phyloP scores from a whole-genome alignment of 2,329 filamentous ascomycete genomes.

The Penicillium sp. region DNA sequence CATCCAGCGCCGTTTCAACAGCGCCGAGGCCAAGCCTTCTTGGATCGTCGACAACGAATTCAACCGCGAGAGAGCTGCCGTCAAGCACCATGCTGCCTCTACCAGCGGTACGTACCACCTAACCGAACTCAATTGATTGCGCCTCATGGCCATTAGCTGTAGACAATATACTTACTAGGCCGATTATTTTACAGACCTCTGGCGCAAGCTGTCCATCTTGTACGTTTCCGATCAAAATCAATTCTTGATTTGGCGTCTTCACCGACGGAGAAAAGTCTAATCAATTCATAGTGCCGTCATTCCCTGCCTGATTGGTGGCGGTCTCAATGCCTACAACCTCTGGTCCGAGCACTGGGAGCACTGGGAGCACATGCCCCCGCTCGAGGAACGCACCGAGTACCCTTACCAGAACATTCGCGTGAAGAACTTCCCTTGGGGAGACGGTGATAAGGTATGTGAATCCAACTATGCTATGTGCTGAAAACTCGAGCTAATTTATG shows the following conservation, averaged over 20 bases:
- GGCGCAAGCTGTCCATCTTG: constrained; percentile 96
- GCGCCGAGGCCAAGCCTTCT: constrained; percentile 55
- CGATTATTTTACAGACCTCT: constrained; percentile 64
- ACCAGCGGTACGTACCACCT: constrained; percentile 68
- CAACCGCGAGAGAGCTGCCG: constrained; percentile 83
- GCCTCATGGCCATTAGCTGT: too few relatives aligned
- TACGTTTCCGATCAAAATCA: constrained; percentile 53
- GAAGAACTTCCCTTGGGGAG: constrained; percentile 93
- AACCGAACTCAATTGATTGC: constrained; percentile 6
- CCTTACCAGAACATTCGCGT: constrained; percentile 95
- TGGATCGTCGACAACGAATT: constrained; percentile 81
- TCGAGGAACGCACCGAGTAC: constrained; percentile 91
- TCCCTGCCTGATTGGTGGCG: constrained; percentile 68
- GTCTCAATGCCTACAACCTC: constrained; percentile 81
- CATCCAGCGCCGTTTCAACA: constrained; percentile 69
- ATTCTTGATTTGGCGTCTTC: background rate
- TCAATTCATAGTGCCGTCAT: constrained; percentile 61
- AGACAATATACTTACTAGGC: constrained; percentile 19
- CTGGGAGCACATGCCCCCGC: constrained; percentile 76
- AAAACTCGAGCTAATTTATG: constrained; percentile 4
- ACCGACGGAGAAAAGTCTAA: background rate
- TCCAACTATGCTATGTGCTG: background rate
- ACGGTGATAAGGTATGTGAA: constrained; percentile 84
- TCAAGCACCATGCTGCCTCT: constrained; percentile 83
- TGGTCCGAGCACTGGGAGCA: constrained; percentile 99